Conservation (phyloP, 306 rosid genomes). For the Ormosia semicastrata region DNA sequence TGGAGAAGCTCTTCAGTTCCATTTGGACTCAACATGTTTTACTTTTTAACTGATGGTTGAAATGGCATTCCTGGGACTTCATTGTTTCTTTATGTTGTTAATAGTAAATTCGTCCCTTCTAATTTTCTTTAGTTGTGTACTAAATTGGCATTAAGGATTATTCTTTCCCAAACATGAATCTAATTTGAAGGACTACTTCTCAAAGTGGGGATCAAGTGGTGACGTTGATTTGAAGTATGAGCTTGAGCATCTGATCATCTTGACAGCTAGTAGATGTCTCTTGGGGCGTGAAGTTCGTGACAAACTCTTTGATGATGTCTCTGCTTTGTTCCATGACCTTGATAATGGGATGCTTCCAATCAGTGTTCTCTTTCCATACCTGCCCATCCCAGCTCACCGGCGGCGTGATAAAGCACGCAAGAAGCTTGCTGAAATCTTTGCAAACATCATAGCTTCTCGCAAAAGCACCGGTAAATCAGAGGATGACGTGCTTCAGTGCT, state of each 20-base stretch:
- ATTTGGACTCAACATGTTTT: neutral
- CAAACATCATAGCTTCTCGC: conserved; percentile 69
- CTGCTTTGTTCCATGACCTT: conserved; percentile 96
- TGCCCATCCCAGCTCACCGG: conserved; percentile 91
- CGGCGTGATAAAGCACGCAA: conserved; percentile 86
- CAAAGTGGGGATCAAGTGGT: conserved; percentile 94
- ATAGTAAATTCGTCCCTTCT: neutral
- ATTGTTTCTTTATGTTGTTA: neutral
- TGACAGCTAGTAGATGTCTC: conserved; percentile 95
- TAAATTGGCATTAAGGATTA: neutral
- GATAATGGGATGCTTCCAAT: conserved; percentile 58
- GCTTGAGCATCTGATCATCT: conserved; percentile 90
- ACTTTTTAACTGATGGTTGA: neutral
- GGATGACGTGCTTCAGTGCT: conserved; percentile 94
- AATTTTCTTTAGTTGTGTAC: neutral
- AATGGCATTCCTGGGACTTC: neutral
- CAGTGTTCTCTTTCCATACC: conserved; percentile 88
- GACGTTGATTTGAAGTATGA: conserved; percentile 95
- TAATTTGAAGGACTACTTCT: conserved; percentile 81
- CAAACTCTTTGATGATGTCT: conserved; percentile 90
- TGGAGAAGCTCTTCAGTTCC: conserved; percentile 1
- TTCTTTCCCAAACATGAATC: conserved; percentile 11
- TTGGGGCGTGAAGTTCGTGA: conserved; percentile 94
- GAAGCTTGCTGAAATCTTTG: conserved; percentile 76
- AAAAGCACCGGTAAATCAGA: conserved; percentile 53